Percentiles rank a stretch among this genome's conserved stretches.
Evolutionary conservation across 495 filamentous ascomycete genomes (phyloP).

Genomic region (Staphylotrichum longicolle): DNA sequence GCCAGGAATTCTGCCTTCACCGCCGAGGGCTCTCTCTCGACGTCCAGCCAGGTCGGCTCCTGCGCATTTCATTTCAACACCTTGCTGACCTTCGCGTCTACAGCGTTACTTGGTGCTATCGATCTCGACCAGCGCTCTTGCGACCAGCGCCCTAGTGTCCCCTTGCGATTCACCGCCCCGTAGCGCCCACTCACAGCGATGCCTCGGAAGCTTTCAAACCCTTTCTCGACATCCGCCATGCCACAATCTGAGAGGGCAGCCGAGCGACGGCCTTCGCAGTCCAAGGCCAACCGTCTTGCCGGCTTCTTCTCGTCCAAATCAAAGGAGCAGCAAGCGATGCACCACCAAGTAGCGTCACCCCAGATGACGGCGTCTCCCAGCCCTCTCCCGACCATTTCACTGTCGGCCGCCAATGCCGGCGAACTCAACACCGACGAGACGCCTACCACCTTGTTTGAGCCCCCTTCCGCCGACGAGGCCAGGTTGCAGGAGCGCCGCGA

Average conservation of each 20-base stretch:
- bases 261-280: constrained; percentile 55
- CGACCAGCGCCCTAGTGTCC: constrained; percentile 6
- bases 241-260: constrained; percentile 39
- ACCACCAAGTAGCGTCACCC: constrained; percentile 56
- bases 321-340: constrained; percentile 54
- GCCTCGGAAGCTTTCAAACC: constrained; percentile 53
- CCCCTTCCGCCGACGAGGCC: constrained; percentile 82
- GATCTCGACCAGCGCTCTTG: constrained; percentile 14
- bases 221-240: constrained; percentile 39
- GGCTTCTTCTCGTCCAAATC: constrained; percentile 69
- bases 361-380: constrained; percentile 68
- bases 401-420: constrained; percentile 83
- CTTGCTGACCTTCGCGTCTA: constrained; percentile 16
- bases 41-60: too few relatives aligned
- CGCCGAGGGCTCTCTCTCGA: too few relatives aligned
- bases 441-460: constrained; percentile 83
- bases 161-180: background rate
- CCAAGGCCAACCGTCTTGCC: constrained; percentile 56
- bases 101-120: constrained; percentile 26
- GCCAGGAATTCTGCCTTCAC: too few relatives aligned
- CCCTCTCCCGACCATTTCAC: constrained; percentile 85
- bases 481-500: constrained; percentile 71
- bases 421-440: constrained; percentile 66
- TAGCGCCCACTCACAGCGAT: constrained; percentile 34
- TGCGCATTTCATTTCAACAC: background rate